A percentile compares a stretch with the other conserved stretches of the same genome.
Evolutionary conservation across 163 green algal species (phyloP).

Genomic region (Coccomyxa subellipsoidea): DNA sequence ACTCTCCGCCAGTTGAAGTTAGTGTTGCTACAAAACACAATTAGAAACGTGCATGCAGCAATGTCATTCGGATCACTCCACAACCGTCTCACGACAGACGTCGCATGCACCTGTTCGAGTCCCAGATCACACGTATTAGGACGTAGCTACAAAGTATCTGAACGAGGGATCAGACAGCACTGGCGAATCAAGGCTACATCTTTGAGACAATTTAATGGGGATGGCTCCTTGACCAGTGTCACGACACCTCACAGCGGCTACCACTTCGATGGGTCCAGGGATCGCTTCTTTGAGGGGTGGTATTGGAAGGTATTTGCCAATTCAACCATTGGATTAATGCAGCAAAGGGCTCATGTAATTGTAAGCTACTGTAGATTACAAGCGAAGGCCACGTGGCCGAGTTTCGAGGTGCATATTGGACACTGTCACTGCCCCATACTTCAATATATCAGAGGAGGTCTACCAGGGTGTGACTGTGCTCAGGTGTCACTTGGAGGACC

Average conservation of each 20-base stretch:
- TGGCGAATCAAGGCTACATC: not conserved
- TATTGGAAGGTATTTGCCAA: conserved; percentile 77
- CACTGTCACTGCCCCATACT: not conserved
- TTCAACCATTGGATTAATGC: not conserved
- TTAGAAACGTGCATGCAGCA: not conserved
- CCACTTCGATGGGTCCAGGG: conserved; percentile 73
- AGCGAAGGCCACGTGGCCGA: too few relatives aligned
- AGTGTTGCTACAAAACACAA: not conserved
- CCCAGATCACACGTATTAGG: not conserved
- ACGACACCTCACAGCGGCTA: conserved; percentile 81
- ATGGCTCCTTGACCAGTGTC: not conserved
- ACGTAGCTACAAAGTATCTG: not conserved
- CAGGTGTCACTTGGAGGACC: conserved; percentile 71
- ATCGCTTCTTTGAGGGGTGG: conserved; percentile 96
- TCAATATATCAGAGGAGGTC: not conserved
- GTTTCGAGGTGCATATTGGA: too few relatives aligned
- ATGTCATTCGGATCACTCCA: too few relatives aligned
- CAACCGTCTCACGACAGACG: too few relatives aligned
- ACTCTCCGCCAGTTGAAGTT: not conserved
- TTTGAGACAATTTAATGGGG: not conserved
- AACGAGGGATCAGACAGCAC: not conserved
- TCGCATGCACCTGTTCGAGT: not conserved
- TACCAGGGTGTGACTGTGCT: not conserved
- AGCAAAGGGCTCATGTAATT: not conserved
- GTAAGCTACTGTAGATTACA: too few relatives aligned